phyloP scores from a whole-genome alignment of 768 basidiomycete genomes.

The Termitomyces bulborhizus region DNA sequence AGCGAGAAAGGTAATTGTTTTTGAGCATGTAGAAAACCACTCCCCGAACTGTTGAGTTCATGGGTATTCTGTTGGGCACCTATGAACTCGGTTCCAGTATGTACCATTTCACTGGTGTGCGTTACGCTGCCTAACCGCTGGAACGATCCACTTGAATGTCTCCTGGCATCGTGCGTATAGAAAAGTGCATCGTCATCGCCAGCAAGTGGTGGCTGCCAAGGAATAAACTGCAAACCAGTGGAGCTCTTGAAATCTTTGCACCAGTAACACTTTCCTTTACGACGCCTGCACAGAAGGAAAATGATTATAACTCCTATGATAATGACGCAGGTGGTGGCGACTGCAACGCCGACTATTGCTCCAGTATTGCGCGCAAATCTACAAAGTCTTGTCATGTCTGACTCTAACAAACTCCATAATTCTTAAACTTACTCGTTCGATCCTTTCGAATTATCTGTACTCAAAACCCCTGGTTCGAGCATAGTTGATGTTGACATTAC shows the following conservation, averaged over 20 bases:
- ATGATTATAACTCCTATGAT: slow-evolving; percentile 23
- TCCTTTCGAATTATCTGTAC: slow-evolving; percentile 20
- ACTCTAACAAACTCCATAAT: not conserved
- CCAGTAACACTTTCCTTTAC: slow-evolving; percentile 10
- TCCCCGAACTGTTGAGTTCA: slow-evolving; percentile 19
- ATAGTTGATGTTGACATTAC: slow-evolving; percentile 13
- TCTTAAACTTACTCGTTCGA: slow-evolving; percentile 17
- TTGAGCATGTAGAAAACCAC: slow-evolving; percentile 8
- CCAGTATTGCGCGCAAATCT: slow-evolving; percentile 32
- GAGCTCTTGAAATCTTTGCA: slow-evolving; percentile 8
- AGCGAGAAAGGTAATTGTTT: slow-evolving; percentile 14
- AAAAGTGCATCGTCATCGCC: slow-evolving; percentile 22
- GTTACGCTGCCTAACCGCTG: slow-evolving; percentile 11
- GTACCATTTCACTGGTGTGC: slow-evolving; percentile 12
- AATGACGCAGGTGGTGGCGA: slow-evolving; percentile 22
- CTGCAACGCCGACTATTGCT: slow-evolving; percentile 31
- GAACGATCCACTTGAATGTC: slow-evolving; percentile 8
- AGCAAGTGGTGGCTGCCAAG: slow-evolving; percentile 27
- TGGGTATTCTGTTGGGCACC: slow-evolving; percentile 3
- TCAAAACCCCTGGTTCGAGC: slow-evolving; percentile 24
- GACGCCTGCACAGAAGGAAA: slow-evolving; percentile 27
- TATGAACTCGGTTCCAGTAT: not conserved
- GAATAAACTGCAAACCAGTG: slow-evolving; percentile 6
- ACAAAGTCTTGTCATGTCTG: not conserved
- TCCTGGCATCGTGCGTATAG: slow-evolving; percentile 1